Evolutionary conservation across 805 yeast species (phyloP).

Genomic region (Ogataea thermomethanolica): DNA sequence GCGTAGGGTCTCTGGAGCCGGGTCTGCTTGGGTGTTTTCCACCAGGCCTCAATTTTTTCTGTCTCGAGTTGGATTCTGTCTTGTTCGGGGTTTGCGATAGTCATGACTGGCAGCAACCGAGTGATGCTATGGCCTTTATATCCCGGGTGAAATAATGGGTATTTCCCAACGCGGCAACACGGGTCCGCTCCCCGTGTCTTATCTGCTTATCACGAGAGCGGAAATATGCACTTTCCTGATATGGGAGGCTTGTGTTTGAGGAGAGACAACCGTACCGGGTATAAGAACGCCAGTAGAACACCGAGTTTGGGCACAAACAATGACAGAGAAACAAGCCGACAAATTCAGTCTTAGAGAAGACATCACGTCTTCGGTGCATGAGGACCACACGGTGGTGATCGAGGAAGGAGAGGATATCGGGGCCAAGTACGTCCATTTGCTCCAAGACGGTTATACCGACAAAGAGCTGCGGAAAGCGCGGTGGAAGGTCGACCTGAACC

Average conservation of each 20-base stretch:
- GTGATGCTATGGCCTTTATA: background rate
- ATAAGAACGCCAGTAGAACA: background rate
- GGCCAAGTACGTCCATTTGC: constrained; percentile 17
- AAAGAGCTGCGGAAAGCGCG: constrained; percentile 17
- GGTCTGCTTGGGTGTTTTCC: constrained; percentile 44
- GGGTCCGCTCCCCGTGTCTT: background rate
- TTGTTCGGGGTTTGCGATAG: constrained; percentile 6
- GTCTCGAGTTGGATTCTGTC: constrained; percentile 15
- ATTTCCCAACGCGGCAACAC: constrained; percentile 4
- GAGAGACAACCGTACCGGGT: too few relatives aligned
- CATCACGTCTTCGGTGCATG: constrained; percentile 1
- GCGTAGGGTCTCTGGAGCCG: constrained; percentile 48
- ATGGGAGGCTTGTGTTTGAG: background rate
- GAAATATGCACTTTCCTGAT: background rate
- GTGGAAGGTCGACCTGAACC: constrained; percentile 48
- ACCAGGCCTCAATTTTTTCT: constrained; percentile 45
- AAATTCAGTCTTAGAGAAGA: constrained; percentile 3
- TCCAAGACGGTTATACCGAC: constrained; percentile 22
- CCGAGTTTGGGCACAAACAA: background rate
- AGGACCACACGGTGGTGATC: background rate
- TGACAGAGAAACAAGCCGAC: constrained; percentile 6
- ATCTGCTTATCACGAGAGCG: background rate
- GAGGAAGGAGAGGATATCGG: constrained; percentile 19
- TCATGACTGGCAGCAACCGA: background rate
- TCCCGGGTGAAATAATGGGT: background rate